Percentiles rank a stretch among this genome's conserved stretches.
Evolutionary conservation across 768 basidiomycete genomes (phyloP).

Genomic region (Cubamyces sp.): DNA sequence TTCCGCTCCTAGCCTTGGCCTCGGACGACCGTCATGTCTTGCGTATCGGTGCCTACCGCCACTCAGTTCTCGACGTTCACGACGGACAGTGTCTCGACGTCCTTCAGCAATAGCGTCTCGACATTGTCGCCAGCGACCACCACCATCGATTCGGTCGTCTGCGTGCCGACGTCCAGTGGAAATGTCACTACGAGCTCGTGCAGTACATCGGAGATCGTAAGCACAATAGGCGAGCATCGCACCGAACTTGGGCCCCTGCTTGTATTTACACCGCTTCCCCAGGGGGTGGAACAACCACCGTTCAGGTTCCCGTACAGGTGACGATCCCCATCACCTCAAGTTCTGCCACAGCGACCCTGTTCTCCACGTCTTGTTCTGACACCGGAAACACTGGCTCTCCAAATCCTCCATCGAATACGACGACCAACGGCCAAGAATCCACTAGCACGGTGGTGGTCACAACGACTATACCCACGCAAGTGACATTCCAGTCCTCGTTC

Average conservation of each 20-base stretch:
- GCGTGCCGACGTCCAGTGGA: constrained; percentile 11
- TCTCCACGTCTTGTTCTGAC: constrained; percentile 26
- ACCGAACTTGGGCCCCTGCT: no score
- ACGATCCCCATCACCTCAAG: constrained; percentile 25
- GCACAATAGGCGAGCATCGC: constrained; percentile 24
- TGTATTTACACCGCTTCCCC: background rate
- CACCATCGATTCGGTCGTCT: constrained; percentile 21
- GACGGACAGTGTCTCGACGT: constrained; percentile 25
- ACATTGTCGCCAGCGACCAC: constrained; percentile 22
- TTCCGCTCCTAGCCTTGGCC: background rate
- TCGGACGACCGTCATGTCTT: constrained; percentile 20
- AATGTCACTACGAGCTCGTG: constrained; percentile 17
- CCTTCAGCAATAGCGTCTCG: constrained; percentile 20
- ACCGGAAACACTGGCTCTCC: background rate
- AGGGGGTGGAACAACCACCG: constrained; percentile 19
- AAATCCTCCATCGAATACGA: background rate
- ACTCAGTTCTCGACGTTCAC: constrained; percentile 29
- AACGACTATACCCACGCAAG: constrained; percentile 13
- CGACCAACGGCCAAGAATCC: background rate
- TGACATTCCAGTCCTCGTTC: constrained; percentile 23
- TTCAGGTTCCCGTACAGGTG: constrained; percentile 21
- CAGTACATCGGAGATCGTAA: constrained; percentile 14
- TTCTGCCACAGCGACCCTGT: constrained; percentile 26
- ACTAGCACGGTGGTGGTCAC: background rate
- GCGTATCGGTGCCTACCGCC: constrained; percentile 21